These are phyloP conservation scores for Aspergillaceae sp. DNA, from an alignment of 2,329 filamentous ascomycete species.

Conservation along the genomic window DNA sequence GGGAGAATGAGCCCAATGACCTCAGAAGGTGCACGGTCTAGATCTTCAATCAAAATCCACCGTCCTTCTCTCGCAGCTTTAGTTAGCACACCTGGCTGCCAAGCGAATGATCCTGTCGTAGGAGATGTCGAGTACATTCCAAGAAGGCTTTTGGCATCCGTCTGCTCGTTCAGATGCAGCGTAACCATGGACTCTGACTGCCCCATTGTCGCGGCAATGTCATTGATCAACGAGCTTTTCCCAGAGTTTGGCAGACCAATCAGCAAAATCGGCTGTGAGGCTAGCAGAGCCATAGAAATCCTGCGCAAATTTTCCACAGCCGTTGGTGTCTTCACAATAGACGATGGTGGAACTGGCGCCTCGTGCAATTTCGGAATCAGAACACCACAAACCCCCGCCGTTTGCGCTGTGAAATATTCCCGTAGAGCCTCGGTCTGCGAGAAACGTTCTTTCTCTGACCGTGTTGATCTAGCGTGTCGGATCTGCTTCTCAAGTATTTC, in stretches of 20 bases:
- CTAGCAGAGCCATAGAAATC: constrained; percentile 60
- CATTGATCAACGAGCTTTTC: constrained; percentile 78
- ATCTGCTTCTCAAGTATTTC: constrained; percentile 29
- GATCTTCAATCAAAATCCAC: constrained; percentile 95
- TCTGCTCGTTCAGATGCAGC: constrained; percentile 94
- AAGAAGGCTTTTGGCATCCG: constrained; percentile 90
- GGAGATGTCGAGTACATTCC: constrained; percentile 88
- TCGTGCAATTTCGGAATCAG: constrained; percentile 54
- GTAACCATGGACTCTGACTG: constrained; percentile 80
- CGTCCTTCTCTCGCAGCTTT: constrained; percentile 88
- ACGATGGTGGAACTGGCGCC: constrained; percentile 40
- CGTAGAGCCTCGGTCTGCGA: constrained; percentile 21
- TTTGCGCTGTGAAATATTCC: constrained; percentile 47
- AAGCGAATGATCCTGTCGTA: constrained; percentile 80
- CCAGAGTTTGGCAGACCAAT: constrained; percentile 77
- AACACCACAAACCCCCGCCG: constrained; percentile 56
- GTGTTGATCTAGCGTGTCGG: constrained; percentile 13
- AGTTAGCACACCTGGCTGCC: constrained; percentile 86
- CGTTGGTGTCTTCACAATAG: constrained; percentile 62
- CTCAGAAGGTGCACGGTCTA: constrained; percentile 89
- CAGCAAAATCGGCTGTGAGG: constrained; percentile 64
- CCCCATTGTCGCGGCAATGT: constrained; percentile 70
- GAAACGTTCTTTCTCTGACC: constrained; percentile 13
- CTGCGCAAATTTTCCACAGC: constrained; percentile 62
- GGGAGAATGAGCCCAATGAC: constrained; percentile 89